A percentile compares a stretch with the other conserved stretches of the same genome.
These are phyloP conservation scores for Vigna radiata DNA, from an alignment of 306 rosid species.

Conservation along the genomic window DNA sequence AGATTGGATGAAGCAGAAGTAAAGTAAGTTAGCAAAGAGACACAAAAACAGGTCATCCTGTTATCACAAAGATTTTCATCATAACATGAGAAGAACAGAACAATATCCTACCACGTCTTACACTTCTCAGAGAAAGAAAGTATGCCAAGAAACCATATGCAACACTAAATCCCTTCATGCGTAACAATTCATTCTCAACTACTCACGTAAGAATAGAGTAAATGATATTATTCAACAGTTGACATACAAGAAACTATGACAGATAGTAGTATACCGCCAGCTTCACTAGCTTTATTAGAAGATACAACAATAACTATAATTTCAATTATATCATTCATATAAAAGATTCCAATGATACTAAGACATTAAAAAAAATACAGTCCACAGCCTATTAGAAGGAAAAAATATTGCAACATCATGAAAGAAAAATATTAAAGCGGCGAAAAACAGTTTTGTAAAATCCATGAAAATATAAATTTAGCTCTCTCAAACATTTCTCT, in stretches of 20 bases:
- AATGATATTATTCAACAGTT: conserved; percentile 17
- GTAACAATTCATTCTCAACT: conserved; percentile 13
- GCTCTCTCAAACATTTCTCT: background rate
- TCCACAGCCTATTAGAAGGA: background rate
- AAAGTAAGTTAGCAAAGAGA: conserved; percentile 29
- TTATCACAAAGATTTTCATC: background rate
- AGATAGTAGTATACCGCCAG: background rate
- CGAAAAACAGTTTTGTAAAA: background rate
- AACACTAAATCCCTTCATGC: conserved; percentile 1
- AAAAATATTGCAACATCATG: background rate
- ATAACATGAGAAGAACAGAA: background rate
- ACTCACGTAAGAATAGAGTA: conserved; percentile 6
- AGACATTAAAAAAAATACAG: background rate
- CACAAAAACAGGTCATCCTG: conserved; percentile 30
- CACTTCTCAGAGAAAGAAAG: conserved; percentile 12
- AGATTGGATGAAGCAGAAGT: conserved; percentile 18
- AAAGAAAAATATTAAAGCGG: background rate
- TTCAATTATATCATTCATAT: background rate
- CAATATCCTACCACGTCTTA: conserved; percentile 22
- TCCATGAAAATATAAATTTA: background rate
- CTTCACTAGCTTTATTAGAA: background rate
- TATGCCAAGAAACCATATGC: background rate
- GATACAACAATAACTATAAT: background rate
- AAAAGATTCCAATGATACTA: background rate
- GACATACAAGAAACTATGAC: background rate